These are phyloP conservation scores for Aspergillus latus DNA, from an alignment of 2,329 filamentous ascomycete species.

Conservation along the genomic window DNA sequence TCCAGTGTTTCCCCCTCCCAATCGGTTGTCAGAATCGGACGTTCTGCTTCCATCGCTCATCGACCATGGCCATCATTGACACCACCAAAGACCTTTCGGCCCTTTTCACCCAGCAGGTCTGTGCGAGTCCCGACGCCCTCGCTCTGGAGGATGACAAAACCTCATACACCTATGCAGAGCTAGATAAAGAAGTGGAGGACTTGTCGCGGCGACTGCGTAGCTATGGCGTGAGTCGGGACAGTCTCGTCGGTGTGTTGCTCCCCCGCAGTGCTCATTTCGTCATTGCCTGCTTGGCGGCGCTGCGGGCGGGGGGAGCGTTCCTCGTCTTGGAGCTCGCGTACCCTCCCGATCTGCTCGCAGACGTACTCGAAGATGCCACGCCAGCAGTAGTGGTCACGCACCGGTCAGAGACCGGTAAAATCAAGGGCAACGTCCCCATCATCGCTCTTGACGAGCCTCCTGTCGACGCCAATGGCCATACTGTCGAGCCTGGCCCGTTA, in stretches of 20 bases:
- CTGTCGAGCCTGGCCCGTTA: slow-evolving; percentile 50
- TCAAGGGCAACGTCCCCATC: slow-evolving; percentile 61
- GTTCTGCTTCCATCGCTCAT: background rate
- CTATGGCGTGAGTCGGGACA: slow-evolving; percentile 70
- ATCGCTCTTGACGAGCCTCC: slow-evolving; percentile 61
- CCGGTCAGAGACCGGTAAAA: slow-evolving; percentile 62
- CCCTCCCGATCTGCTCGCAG: slow-evolving; percentile 68
- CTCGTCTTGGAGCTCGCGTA: slow-evolving; percentile 79
- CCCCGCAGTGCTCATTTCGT: slow-evolving; percentile 76
- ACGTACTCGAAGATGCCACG: slow-evolving; percentile 73
- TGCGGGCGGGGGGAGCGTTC: slow-evolving; percentile 76
- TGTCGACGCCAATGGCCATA: slow-evolving; percentile 36
- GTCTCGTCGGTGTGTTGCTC: slow-evolving; percentile 72
- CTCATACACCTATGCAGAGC: slow-evolving; percentile 69
- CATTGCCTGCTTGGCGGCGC: slow-evolving; percentile 73
- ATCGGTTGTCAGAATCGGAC: background rate
- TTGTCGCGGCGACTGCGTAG: slow-evolving; percentile 64
- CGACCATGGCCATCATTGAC: slow-evolving; percentile 65
- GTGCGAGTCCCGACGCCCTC: slow-evolving; percentile 65
- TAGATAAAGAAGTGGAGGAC: slow-evolving; percentile 66
- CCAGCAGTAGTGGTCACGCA: slow-evolving; percentile 71
- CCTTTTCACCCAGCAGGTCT: slow-evolving; percentile 68
- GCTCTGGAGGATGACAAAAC: slow-evolving; percentile 70
- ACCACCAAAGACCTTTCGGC: slow-evolving; percentile 69
- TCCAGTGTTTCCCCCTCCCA: background rate